Evolutionary conservation across 2,329 filamentous ascomycete species (phyloP), one percentile per base, ranked within the genome.

Genomic region (Hypoxylon sp.): DNA sequence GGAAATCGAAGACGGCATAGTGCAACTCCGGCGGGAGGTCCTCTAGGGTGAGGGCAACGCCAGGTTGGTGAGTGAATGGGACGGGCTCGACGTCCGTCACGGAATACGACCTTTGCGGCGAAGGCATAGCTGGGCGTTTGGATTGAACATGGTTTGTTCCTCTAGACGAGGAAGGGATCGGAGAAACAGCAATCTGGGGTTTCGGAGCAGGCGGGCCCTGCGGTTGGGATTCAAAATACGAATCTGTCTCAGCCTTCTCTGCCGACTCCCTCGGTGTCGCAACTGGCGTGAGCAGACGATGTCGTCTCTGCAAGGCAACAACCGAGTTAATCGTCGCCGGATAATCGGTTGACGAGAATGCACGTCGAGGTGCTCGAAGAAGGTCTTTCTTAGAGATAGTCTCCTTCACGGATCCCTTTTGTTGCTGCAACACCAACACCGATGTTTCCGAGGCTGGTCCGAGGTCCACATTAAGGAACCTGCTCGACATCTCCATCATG

Each of bases 21-120:
- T 90, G 88, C 10, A 91, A 80, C 78, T 91, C 89, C 0, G 84
- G 78, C 13, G 89, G 88, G 1, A 91, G 82, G 58, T 87, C 84
- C 40, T 82, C 74, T 6, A 90, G 79, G 14, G 81, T 82, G 53
- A 87, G 79, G 60, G 79, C 79, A 54, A 79, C 74, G 5, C 85
- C 83, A 0, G 84, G 84, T 56, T 78, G 80, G 56, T 87, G 85
- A 56, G 82, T 84, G 62, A 83, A 81, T 7, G 84, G 82, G n/a
- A 84, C 74, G 0, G 87, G 87, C 75, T 88, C 86, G 61, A 86
- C 85, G 77, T 89, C 86, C 75, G 85, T 89, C n/a, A 88, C 85
- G 7, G 87, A 89, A 77, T 89, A 88, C 10, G 87, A 89, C 30
- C 87, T 83, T 25, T 84, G 85, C 10, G 86, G 86, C 14, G 83